Evolutionary conservation across 2,329 filamentous ascomycete species (phyloP).

Genomic region (Penicillium glabrum): DNA sequence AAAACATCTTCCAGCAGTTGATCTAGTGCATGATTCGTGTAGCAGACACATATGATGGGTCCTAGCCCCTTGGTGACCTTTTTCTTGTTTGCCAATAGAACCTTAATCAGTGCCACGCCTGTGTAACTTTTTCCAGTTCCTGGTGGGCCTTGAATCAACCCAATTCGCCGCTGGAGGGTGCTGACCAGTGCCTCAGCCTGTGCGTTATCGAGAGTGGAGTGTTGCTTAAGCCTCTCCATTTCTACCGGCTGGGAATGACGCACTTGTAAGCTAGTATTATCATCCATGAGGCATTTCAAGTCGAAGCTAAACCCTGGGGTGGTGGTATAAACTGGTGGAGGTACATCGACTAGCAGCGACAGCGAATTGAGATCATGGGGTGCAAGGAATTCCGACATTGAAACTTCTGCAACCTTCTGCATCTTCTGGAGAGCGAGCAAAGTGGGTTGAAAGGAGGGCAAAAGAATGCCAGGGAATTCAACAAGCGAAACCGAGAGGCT

Average conservation of each 20-base stretch:
- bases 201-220: constrained; percentile 20
- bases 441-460: constrained; percentile 59
- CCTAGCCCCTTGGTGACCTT: constrained; percentile 34
- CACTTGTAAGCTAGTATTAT: constrained; percentile 1
- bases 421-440: constrained; percentile 58
- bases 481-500: constrained; percentile 44
- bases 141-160: constrained; percentile 30
- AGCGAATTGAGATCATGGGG: constrained; percentile 14
- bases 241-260: constrained; percentile 11
- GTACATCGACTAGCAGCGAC: constrained; percentile 28
- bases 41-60: constrained; percentile 51
- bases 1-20: constrained; percentile 62
- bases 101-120: constrained; percentile 29
- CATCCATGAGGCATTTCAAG: constrained; percentile 25
- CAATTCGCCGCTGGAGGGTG: constrained; percentile 18
- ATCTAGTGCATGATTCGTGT: constrained; percentile 57
- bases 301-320: constrained; percentile 51
- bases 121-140: constrained; percentile 31
- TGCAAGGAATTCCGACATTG: constrained; percentile 49
- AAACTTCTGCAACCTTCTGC: constrained; percentile 44
- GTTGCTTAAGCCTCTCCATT: constrained; percentile 14
- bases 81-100: constrained; percentile 26
- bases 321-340: constrained; percentile 54
- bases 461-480: constrained; percentile 62
- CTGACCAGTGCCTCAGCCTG: constrained; percentile 20